Evolutionary conservation across 345 rosid species (phyloP), one percentile per base, ranked within the genome.

Genomic region (Dipteronia sinensis): DNA sequence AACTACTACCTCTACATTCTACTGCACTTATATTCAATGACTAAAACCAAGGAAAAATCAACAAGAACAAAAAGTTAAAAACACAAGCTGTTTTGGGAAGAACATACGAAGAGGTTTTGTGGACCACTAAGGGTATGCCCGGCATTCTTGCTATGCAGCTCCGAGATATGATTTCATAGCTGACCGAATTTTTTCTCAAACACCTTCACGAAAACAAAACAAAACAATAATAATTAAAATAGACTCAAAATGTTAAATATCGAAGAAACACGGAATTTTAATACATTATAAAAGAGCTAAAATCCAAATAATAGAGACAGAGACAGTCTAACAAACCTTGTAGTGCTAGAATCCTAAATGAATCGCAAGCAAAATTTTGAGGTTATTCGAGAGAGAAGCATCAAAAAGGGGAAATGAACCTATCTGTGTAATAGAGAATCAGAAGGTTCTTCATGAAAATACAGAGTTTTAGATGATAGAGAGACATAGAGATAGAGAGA

Each of bases 41-140:
- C 27, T 29, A 72, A 25, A 31, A 1, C 66, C 61, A 55, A 27
- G 34, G 49, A 59, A 64, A 56, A 49, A 69, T 13, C 25, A 4
- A n/a, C 55, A 6, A 81, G 58, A 64, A 3, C 9, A 63, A 69
- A 67, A 78, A 65, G 51, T 55, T 34, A 4, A 34, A 4, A 34
- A 34, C 38, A 34, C 38, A 46, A 15, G 5, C 25, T 25, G 31
- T 64, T 34, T 74, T 17, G 20, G 3, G 75, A 76, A 76, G 68
- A 74, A 86, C 89, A 20, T 86, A 92, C 98, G 94, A 87, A 77
- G 98, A 88, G 74, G 94, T 81, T 87, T 90, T 90, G 72, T 91
- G 96, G 83, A 89, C 81, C 64, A 87, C 88, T 77, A 94, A 83
- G 84, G 96, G 96, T 80, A 94, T 91, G 90, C 98, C 94, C 83